A percentile compares a stretch with the other conserved stretches of the same genome.
Evolutionary conservation across 495 filamentous ascomycete species (phyloP).

Genomic region (Aspergillus avenaceus): DNA sequence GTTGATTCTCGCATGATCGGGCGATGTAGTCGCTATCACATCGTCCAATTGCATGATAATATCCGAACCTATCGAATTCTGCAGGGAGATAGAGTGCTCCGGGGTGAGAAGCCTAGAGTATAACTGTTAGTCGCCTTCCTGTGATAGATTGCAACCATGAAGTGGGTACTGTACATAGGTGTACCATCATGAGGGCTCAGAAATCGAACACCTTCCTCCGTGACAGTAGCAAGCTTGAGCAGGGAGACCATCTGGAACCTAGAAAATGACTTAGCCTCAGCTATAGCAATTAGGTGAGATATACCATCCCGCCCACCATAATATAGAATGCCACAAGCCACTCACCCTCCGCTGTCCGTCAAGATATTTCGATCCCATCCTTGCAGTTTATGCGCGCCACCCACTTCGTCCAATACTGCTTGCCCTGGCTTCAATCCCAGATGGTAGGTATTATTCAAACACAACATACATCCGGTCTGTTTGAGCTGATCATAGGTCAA

Average conservation of each 20-base stretch:
- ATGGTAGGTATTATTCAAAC: constrained; percentile 97
- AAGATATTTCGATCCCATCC: constrained; percentile 94
- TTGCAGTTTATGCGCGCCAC: constrained; percentile 89
- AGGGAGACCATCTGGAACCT: constrained; percentile 99
- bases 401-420: constrained; percentile 76
- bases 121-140: background rate
- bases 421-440: constrained; percentile 92
- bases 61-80: constrained; percentile 96
- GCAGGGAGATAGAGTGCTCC: constrained; percentile 92
- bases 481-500: constrained; percentile 90
- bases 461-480: constrained; percentile 81
- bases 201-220: constrained; percentile 93
- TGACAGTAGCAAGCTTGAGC: constrained; percentile 87
- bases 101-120: constrained; percentile 74
- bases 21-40: constrained; percentile 91
- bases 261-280: constrained; percentile 5
- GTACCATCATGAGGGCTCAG: constrained; percentile 89
- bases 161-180: constrained; percentile 63
- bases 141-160: background rate
- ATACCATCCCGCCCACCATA: background rate
- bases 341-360: constrained; percentile 96
- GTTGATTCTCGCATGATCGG: constrained; percentile 77
- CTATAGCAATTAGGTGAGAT: background rate
- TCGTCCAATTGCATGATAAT: constrained; percentile 99
- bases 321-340: background rate